phyloP scores from a whole-genome alignment of 352 stramenopile genomes.

The Halophytophthora batemanensis region DNA sequence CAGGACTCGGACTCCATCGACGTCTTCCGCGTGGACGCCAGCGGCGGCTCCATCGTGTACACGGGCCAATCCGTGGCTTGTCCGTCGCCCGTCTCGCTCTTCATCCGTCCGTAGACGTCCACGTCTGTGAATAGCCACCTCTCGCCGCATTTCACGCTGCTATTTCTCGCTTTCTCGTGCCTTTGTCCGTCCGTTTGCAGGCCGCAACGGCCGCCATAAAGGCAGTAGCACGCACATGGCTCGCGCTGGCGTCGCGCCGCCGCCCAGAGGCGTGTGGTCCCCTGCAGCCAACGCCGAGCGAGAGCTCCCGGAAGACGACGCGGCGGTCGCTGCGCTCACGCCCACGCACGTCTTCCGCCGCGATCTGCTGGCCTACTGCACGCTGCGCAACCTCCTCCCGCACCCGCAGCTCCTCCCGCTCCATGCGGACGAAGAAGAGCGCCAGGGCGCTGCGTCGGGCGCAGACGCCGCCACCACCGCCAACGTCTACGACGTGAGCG shows the following conservation, averaged over 20 bases:
- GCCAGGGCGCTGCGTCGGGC: slow-evolving; percentile 20
- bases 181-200: too few species aligned
- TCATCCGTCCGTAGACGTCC: slow-evolving; percentile 16
- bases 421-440: slow-evolving; percentile 61
- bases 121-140: too few species aligned
- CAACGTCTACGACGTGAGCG: slow-evolving; percentile 54
- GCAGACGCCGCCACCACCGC: slow-evolving; percentile 21
- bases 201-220: too few species aligned
- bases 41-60: slow-evolving; percentile 46
- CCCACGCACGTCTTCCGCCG: slow-evolving; percentile 44
- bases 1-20: slow-evolving; percentile 60
- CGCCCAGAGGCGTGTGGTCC: slow-evolving; percentile 43
- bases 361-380: slow-evolving; percentile 64
- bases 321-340: slow-evolving; percentile 16
- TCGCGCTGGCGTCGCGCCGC: neutral
- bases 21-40: slow-evolving; percentile 48
- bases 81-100: slow-evolving; percentile 50
- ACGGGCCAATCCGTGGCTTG: slow-evolving; percentile 39
- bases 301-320: slow-evolving; percentile 12
- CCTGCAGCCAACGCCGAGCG: slow-evolving; percentile 41
- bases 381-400: slow-evolving; percentile 43
- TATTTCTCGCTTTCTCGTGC: too few species aligned
- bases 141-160: too few species aligned
- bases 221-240: too few species aligned
- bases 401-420: slow-evolving; percentile 65